Conservation (phyloP, 345 rosid genomes). For the Lenwebbia sp. region DNA sequence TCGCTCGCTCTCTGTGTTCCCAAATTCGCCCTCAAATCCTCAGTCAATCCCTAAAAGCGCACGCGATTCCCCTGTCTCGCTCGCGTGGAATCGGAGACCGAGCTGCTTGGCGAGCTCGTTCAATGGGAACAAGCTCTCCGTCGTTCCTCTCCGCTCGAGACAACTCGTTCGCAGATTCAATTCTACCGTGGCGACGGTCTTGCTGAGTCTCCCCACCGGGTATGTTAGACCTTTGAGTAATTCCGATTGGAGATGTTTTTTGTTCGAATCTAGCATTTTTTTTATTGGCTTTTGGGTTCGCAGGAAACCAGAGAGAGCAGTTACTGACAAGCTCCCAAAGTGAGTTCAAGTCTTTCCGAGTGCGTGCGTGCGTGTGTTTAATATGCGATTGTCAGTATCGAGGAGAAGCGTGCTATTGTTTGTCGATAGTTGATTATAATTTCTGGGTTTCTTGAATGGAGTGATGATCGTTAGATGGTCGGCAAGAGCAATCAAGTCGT, state of each 20-base stretch:
- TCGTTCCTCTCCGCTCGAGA: constrained; percentile 13
- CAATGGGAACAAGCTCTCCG: constrained; percentile 32
- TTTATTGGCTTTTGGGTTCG: constrained; percentile 2
- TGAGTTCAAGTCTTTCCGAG: constrained; percentile 18
- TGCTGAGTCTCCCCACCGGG: constrained; percentile 64
- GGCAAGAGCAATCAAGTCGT: constrained; percentile 72
- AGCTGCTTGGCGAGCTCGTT: constrained; percentile 14
- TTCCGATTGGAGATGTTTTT: background rate
- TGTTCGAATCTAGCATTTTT: background rate
- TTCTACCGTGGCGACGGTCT: constrained; percentile 26
- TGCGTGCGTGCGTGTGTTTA: background rate
- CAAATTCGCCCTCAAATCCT: constrained; percentile 20
- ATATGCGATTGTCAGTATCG: background rate
- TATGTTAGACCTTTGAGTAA: constrained; percentile 5
- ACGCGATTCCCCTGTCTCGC: constrained; percentile 3
- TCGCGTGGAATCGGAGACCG: constrained; percentile 2
- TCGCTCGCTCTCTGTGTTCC: constrained; percentile 30
- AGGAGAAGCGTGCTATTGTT: background rate
- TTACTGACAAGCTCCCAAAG: constrained; percentile 52
- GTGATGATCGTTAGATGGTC: constrained; percentile 63
- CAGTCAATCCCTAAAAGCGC: constrained; percentile 9
- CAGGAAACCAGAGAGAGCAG: constrained; percentile 46
- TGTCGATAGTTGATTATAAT: background rate
- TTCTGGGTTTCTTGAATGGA: background rate
- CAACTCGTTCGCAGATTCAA: constrained; percentile 15